Evolutionary conservation across 176 grass and related monocot species (phyloP).

Genomic region (Cymbopogon citratus): DNA sequence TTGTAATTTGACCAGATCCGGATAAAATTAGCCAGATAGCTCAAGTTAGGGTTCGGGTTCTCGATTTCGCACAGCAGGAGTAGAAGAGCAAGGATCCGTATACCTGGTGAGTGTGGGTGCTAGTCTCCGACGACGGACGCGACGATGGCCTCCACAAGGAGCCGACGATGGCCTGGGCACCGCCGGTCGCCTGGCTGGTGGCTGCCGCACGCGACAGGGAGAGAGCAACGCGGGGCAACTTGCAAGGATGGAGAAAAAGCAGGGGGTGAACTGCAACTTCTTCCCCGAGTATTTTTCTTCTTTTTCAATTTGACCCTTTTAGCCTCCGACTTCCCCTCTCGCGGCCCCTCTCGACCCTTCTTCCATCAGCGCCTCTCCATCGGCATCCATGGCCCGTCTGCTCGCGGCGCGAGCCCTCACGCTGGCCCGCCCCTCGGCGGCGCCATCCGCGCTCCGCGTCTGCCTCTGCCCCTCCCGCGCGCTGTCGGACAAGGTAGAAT

Average conservation of each 20-base stretch:
- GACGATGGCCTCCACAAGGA: neutral
- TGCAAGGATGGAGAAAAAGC: neutral
- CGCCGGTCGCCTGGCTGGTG: neutral
- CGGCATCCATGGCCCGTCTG: constrained; percentile 52
- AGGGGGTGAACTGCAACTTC: neutral
- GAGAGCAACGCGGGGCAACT: neutral
- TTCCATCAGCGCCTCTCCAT: neutral
- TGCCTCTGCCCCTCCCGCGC: neutral
- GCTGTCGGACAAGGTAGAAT: constrained; percentile 46
- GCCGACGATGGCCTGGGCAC: neutral
- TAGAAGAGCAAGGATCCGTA: neutral
- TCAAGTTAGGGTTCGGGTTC: neutral
- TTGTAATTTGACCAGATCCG: neutral
- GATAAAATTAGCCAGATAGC: neutral
- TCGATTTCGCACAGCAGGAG: neutral
- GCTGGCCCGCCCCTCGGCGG: neutral
- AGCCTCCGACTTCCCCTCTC: no score
- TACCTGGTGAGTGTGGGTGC: neutral
- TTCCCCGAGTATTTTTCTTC: neutral
- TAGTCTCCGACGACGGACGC: neutral
- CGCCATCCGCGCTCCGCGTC: neutral
- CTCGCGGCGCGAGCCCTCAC: constrained; percentile 50
- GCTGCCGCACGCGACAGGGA: neutral
- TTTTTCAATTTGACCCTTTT: neutral
- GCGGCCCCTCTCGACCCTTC: neutral